Evolutionary conservation across 176 grass and related monocot genomes (phyloP).

Genomic region (Triticum aestivum): DNA sequence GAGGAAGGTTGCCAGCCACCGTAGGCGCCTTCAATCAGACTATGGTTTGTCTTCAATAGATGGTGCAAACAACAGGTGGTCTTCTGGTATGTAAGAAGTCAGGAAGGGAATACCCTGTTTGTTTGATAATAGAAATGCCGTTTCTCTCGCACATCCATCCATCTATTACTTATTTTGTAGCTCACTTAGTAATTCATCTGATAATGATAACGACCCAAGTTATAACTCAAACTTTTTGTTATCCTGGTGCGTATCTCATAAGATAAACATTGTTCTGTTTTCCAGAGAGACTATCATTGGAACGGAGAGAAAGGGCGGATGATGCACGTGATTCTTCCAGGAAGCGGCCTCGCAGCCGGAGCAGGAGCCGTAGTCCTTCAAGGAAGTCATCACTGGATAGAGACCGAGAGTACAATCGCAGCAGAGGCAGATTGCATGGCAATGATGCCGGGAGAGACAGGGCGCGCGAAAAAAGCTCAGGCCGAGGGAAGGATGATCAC

Average conservation of each 20-base stretch:
- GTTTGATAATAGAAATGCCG: neutral
- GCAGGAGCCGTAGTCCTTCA: constrained; percentile 70
- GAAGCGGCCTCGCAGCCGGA: constrained; percentile 61
- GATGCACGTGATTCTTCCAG: constrained; percentile 53
- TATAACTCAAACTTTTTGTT: neutral
- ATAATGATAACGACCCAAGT: neutral
- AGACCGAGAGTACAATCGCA: constrained; percentile 54
- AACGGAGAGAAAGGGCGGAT: constrained; percentile 62
- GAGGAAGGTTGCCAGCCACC: constrained; percentile 70
- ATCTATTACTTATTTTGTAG: neutral
- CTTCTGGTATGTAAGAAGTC: constrained; percentile 61
- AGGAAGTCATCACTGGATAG: constrained; percentile 63
- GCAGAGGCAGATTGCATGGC: constrained; percentile 50
- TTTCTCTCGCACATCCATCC: constrained; percentile 21
- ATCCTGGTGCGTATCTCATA: neutral
- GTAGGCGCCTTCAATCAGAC: constrained; percentile 76
- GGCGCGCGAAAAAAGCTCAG: constrained; percentile 60
- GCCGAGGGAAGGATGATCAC: constrained; percentile 71
- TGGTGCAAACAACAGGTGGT: constrained; percentile 57
- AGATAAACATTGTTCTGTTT: neutral
- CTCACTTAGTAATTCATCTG: neutral
- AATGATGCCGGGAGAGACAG: constrained; percentile 53
- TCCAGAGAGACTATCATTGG: constrained; percentile 58
- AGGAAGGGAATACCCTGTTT: constrained; percentile 3
- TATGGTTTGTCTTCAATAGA: constrained; percentile 73